Evolutionary conservation across 2,329 filamentous ascomycete species (phyloP).

Genomic region (Colletotrichum costaricense): DNA sequence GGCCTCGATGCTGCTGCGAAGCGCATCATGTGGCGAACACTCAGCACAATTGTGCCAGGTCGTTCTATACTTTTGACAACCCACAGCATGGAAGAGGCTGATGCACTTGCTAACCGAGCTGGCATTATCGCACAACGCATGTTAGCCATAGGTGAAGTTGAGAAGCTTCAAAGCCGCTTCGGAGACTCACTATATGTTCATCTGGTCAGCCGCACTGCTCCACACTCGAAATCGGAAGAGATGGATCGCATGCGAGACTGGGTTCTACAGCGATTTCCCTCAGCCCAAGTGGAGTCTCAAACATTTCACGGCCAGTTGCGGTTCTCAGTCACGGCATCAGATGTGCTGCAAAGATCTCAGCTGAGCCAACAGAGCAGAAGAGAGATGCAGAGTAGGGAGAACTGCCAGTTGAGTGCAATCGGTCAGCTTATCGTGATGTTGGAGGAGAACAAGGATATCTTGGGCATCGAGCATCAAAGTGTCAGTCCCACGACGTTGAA

Average conservation of each 20-base stretch:
- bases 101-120: conserved; percentile 83
- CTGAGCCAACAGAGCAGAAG: background rate
- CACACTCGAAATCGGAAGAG: conserved; percentile 75
- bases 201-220: conserved; percentile 79
- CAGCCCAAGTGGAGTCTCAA: conserved; percentile 72
- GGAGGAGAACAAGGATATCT: conserved; percentile 74
- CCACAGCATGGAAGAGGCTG: conserved; percentile 95
- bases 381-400: background rate
- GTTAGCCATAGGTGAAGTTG: conserved; percentile 83
- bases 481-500: conserved; percentile 91
- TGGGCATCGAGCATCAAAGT: conserved; percentile 87
- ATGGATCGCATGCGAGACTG: conserved; percentile 75
- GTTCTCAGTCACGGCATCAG: conserved; percentile 40
- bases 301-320: conserved; percentile 53
- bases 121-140: conserved; percentile 89
- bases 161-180: conserved; percentile 77
- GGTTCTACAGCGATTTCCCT: conserved; percentile 70
- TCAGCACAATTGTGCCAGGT: conserved; percentile 78
- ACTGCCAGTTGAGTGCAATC: conserved; percentile 59
- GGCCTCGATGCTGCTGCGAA: conserved; percentile 93
- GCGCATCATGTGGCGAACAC: conserved; percentile 90
- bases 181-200: conserved; percentile 86
- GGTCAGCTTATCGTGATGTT: conserved; percentile 77
- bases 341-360: background rate
- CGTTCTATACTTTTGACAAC: conserved; percentile 90